Conservation (phyloP, 345 rosid genomes). For the Brassica cretica region DNA sequence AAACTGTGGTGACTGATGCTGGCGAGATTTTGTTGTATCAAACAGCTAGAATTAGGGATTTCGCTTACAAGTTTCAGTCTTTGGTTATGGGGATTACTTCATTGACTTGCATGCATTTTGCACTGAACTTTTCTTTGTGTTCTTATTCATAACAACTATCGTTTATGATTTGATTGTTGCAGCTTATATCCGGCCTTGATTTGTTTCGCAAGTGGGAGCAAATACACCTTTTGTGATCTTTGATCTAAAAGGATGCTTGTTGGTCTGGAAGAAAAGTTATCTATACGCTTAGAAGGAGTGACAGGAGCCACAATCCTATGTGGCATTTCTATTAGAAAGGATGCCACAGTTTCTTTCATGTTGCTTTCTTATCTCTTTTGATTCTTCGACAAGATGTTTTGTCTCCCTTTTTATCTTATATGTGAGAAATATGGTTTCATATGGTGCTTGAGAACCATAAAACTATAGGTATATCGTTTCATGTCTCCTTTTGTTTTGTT, state of each 20-base stretch:
- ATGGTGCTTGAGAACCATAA: not conserved
- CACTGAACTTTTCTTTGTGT: slow-evolving; percentile 20
- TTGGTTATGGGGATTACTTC: slow-evolving; percentile 48
- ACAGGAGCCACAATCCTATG: slow-evolving; percentile 45
- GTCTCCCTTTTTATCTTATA: not conserved
- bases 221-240: slow-evolving; percentile 55
- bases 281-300: slow-evolving; percentile 59
- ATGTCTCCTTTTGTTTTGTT: too few relatives aligned
- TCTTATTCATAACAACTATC: not conserved
- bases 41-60: slow-evolving; percentile 55
- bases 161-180: slow-evolving; percentile 20
- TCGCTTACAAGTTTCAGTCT: slow-evolving; percentile 45
- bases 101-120: slow-evolving; percentile 49
- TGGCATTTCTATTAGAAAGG: slow-evolving; percentile 53
- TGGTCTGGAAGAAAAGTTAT: slow-evolving; percentile 43
- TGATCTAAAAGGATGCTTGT: slow-evolving; percentile 47
- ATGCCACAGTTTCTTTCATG: slow-evolving; percentile 41
- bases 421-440: slow-evolving; percentile 4
- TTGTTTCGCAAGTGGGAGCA: slow-evolving; percentile 57
- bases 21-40: slow-evolving; percentile 42
- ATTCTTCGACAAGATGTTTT: not conserved
- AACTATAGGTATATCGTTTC: too few relatives aligned
- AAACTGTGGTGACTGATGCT: slow-evolving; percentile 41
- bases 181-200: slow-evolving; percentile 56
- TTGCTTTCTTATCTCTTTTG: slow-evolving; percentile 17